A percentile compares a stretch with the other conserved stretches of the same genome.
Evolutionary conservation across 345 rosid genomes (phyloP).

Genomic region (Ceriops tagal): DNA sequence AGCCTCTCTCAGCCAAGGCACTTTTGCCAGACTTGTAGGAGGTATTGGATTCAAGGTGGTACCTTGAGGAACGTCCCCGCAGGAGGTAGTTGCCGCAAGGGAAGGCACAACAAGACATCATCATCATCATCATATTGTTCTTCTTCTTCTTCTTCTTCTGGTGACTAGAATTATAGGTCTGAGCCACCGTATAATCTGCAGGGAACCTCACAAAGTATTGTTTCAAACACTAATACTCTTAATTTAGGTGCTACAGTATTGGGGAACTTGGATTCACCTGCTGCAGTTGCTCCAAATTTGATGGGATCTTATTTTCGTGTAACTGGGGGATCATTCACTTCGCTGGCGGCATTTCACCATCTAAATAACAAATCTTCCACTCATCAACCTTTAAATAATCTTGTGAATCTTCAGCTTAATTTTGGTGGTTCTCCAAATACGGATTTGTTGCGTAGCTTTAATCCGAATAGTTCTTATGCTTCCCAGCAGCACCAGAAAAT

Average conservation of each 20-base stretch:
- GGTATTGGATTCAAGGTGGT: constrained; percentile 76
- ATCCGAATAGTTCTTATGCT: constrained; percentile 20
- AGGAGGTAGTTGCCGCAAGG: constrained; percentile 61
- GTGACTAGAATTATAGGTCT: constrained; percentile 21
- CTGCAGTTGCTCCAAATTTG: constrained; percentile 15
- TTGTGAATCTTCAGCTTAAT: constrained; percentile 15
- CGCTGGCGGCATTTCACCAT: constrained; percentile 13
- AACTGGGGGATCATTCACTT: constrained; percentile 16
- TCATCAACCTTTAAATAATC: constrained; percentile 17
- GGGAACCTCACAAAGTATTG: constrained; percentile 8
- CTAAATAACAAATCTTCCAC: constrained; percentile 22
- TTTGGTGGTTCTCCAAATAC: constrained; percentile 30
- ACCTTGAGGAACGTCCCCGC: constrained; percentile 65
- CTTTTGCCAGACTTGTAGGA: constrained; percentile 63
- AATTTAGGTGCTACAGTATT: constrained; percentile 17
- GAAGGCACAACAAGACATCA: constrained; percentile 40
- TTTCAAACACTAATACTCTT: constrained; percentile 11
- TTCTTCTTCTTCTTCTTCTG: constrained; percentile 1
- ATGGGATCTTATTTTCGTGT: constrained; percentile 28
- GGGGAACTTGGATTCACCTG: constrained; percentile 16
- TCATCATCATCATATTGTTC: constrained; percentile 13
- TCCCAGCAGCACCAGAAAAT: constrained; percentile 18
- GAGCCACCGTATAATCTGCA: constrained; percentile 1
- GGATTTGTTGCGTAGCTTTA: constrained; percentile 35
- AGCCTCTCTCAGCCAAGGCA: constrained; percentile 67